Evolutionary conservation across 441 rosid genomes (phyloP).

Genomic region (Jatropha multifida): DNA sequence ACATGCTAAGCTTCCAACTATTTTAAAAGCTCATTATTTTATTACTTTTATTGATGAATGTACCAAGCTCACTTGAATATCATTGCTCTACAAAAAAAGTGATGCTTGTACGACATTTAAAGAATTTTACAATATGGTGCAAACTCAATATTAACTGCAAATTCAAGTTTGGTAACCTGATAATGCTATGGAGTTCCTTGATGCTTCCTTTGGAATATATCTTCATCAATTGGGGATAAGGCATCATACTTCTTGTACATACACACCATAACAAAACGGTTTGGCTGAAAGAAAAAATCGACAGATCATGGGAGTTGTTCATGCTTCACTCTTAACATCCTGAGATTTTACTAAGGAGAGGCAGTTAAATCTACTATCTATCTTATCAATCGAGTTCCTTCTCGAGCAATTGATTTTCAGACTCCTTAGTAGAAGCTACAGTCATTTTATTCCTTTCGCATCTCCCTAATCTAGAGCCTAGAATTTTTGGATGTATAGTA

Average conservation of each 20-base stretch:
- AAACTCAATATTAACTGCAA: background rate
- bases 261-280: background rate
- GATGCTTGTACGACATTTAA: background rate
- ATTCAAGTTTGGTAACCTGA: background rate
- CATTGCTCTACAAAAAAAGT: background rate
- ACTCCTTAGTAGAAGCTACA: background rate
- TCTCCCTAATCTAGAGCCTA: background rate
- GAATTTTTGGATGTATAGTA: background rate
- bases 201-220: background rate
- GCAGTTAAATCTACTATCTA: background rate
- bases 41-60: background rate
- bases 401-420: background rate
- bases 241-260: background rate
- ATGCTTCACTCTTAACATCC: background rate
- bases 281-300: background rate
- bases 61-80: background rate
- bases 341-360: background rate
- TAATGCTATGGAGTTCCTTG: background rate
- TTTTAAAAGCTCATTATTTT: background rate
- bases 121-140: background rate
- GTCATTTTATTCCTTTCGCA: background rate
- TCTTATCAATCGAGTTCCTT: background rate
- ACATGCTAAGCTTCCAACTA: background rate
- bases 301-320: background rate
- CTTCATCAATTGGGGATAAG: background rate